phyloP scores from a whole-genome alignment of 129 eudicot species.

The Solidago caesia region DNA sequence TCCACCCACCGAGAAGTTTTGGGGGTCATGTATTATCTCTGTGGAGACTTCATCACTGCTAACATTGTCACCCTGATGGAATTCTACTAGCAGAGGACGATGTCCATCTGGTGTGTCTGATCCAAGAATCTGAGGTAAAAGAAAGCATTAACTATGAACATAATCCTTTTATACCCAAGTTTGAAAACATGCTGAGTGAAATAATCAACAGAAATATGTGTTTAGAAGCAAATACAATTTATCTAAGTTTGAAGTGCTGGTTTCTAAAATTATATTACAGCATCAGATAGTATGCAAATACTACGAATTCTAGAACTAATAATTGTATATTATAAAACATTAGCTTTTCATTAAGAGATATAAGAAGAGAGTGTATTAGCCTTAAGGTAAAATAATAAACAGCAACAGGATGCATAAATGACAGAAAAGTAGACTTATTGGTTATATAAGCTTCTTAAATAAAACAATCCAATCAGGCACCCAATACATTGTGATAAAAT shows the following conservation, averaged over 20 bases:
- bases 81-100: constrained; percentile 40
- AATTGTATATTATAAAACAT: too few species aligned
- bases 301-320: too few species aligned
- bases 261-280: not conserved
- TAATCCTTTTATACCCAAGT: not conserved
- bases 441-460: not conserved
- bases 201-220: not conserved
- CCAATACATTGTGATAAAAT: not conserved
- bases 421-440: not conserved
- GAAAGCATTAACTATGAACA: constrained; percentile 9
- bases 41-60: constrained; percentile 32
- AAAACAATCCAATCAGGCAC: not conserved
- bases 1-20: constrained; percentile 26
- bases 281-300: not conserved
- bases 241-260: not conserved
- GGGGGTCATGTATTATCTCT: constrained; percentile 33
- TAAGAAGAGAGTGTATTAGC: not conserved
- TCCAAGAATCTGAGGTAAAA: constrained; percentile 56
- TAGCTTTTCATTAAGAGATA: too few species aligned
- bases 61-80: constrained; percentile 34
- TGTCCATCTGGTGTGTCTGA: constrained; percentile 37
- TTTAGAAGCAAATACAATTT: not conserved
- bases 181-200: not conserved
- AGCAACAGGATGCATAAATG: not conserved
- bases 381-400: not conserved